phyloP scores from a whole-genome alignment of 2,329 filamentous ascomycete genomes.

The Biscogniauxia mediterranea region DNA sequence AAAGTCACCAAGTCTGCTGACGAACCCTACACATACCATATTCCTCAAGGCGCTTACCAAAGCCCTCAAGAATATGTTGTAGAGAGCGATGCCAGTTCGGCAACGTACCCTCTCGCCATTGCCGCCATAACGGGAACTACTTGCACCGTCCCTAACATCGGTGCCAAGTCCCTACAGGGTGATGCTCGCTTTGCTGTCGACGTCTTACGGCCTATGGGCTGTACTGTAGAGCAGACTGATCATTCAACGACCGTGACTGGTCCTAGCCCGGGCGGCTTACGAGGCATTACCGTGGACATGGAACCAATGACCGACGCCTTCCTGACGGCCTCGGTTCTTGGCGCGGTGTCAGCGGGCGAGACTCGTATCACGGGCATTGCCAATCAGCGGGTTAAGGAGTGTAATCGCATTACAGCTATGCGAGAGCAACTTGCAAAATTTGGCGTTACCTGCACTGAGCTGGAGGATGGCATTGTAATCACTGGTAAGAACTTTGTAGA shows the following conservation, averaged over 20 bases:
- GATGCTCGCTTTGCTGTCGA: slow-evolving; percentile 93
- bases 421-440: slow-evolving; percentile 92
- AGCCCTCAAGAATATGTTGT: slow-evolving; percentile 86
- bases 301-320: slow-evolving; percentile 99
- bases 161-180: slow-evolving; percentile 85
- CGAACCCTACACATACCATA: slow-evolving; percentile 89
- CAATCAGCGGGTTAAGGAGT: slow-evolving; percentile 97
- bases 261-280: slow-evolving; percentile 70
- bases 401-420: slow-evolving; percentile 95
- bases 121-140: slow-evolving; percentile 94
- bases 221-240: slow-evolving; percentile 78
- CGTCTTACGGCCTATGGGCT: slow-evolving; percentile 90
- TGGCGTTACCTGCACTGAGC: slow-evolving; percentile 79
- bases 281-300: slow-evolving; percentile 86
- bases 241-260: slow-evolving; percentile 91
- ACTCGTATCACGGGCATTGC: slow-evolving; percentile 93
- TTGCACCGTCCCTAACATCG: slow-evolving; percentile 95
- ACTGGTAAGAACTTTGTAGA: slow-evolving; percentile 49
- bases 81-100: slow-evolving; percentile 96
- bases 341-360: slow-evolving; percentile 78
- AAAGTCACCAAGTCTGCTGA: slow-evolving; percentile 71
- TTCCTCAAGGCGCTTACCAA: slow-evolving; percentile 78
- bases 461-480: slow-evolving; percentile 90
- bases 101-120: slow-evolving; percentile 91
- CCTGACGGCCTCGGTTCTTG: slow-evolving; percentile 88